Evolutionary conservation across 306 rosid species (phyloP), one percentile per base, ranked within the genome.

Genomic region (Vigna mungo): DNA sequence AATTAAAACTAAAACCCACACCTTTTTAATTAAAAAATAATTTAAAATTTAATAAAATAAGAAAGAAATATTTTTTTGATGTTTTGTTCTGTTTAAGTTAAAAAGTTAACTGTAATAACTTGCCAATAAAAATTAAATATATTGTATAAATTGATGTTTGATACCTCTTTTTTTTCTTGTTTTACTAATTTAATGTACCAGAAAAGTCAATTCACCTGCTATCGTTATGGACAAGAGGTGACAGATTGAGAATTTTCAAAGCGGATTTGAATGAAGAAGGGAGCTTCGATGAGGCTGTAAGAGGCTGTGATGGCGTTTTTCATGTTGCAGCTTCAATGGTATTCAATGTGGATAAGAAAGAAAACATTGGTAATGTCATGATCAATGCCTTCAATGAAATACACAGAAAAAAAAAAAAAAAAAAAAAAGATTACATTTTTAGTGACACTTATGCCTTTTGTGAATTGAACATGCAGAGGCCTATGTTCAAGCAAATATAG

Each of bases 291-390:
- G 88, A 89, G 78, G 98, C 95, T 16, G 86, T 93, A 18, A 81
- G 83, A 72, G 95, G 88, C 6, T 91, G 93, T 44, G 80, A 80
- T 59, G 98, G 96, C 0, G 93, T 93, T 13, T 91, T 88, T 51
- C 96, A 89, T 55, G 90, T 89, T 20, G 96, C 98, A 52, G 89
- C 96, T 75, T 82, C 95, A 30, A 91, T 93, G 96, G 66, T 80
- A 48, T 90, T 89, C 73, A 81, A 59, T 76, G 81, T 86, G 58
- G 39, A 17, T 25, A 78, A 25, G 9, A 78, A 84, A 79, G 82
- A 89, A 7, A 81, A 91, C 76, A 81, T 75, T 15, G 98, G 94
- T 91, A 88, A 79, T 59, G 15, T 54, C 54, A 25, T 46, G 4
- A 52, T 14, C 27, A 4, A 23, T 68, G 44, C 49, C 68, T 44